A percentile compares a stretch with the other conserved stretches of the same genome.
Conservation (phyloP, 2,329 filamentous ascomycete genomes). For the Domatiomyces catenatus region DNA sequence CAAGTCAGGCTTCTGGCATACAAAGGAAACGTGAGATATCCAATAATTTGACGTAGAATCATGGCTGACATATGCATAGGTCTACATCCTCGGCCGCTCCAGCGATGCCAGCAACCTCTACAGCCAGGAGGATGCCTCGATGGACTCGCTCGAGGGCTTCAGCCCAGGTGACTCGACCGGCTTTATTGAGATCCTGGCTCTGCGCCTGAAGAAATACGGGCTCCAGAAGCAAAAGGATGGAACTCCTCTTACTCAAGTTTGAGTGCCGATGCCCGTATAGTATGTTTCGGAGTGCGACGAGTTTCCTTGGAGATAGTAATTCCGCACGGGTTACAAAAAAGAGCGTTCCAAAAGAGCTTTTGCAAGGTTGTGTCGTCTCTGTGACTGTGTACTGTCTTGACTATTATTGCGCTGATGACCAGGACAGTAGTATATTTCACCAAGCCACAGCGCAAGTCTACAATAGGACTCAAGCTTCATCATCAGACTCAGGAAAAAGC, state of each 20-base stretch:
- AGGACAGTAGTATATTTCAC: too few relatives aligned
- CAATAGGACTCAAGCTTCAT: too few relatives aligned
- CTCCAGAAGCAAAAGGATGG: conserved; percentile 25
- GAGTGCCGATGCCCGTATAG: background rate
- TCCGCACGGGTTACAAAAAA: background rate
- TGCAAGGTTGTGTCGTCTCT: background rate
- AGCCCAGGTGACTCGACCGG: conserved; percentile 50
- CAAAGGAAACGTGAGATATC: conserved; percentile 44
- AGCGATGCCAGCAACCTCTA: conserved; percentile 56
- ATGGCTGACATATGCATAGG: background rate
- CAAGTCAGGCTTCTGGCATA: conserved; percentile 47
- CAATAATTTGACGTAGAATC: conserved; percentile 12
- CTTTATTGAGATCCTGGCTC: conserved; percentile 35
- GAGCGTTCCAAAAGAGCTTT: background rate
- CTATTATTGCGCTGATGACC: too few relatives aligned
- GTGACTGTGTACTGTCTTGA: too few relatives aligned
- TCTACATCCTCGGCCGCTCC: conserved; percentile 40
- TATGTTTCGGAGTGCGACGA: background rate
- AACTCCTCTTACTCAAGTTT: background rate
- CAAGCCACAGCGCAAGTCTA: too few relatives aligned
- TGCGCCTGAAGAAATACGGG: conserved; percentile 32
- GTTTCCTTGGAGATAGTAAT: background rate
- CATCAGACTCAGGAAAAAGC: too few relatives aligned
- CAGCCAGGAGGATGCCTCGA: conserved; percentile 47
- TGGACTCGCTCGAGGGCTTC: conserved; percentile 59